Evolutionary conservation across 768 basidiomycete genomes (phyloP).

Genomic region (Mycena leptocephala): DNA sequence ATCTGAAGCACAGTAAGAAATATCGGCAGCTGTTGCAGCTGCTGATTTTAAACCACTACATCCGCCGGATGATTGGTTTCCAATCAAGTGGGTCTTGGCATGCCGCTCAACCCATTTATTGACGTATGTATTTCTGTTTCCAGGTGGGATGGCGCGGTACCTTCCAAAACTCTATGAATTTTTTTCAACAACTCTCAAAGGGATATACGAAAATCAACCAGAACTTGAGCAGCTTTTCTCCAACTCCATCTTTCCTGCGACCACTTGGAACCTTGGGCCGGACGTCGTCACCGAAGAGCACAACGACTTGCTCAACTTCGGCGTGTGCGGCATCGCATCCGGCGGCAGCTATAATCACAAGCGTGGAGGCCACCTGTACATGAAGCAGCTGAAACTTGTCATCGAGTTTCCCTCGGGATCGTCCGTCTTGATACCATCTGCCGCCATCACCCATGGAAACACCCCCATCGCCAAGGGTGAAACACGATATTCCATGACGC

Average conservation of each 20-base stretch:
- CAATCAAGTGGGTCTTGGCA: background rate
- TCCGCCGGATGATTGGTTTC: background rate
- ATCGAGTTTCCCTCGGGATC: background rate
- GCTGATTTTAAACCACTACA: background rate
- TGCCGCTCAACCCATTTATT: background rate
- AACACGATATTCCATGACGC: background rate
- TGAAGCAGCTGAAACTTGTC: background rate
- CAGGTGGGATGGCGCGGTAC: background rate
- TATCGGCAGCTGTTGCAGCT: background rate
- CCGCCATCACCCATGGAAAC: background rate
- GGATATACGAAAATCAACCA: background rate
- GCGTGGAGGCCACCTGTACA: background rate
- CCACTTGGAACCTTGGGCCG: background rate
- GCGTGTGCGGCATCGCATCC: background rate
- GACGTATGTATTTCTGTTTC: background rate
- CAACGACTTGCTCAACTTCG: background rate
- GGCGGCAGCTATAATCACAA: background rate
- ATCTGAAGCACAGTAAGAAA: background rate
- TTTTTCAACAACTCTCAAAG: background rate
- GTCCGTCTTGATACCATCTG: background rate
- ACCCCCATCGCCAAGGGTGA: background rate
- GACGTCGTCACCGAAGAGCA: background rate
- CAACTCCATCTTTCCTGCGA: background rate
- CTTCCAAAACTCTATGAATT: background rate
- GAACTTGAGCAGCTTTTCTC: background rate